Evolutionary conservation across 2,329 filamentous ascomycete species (phyloP).

Genomic region (Madurella mycetomatis): DNA sequence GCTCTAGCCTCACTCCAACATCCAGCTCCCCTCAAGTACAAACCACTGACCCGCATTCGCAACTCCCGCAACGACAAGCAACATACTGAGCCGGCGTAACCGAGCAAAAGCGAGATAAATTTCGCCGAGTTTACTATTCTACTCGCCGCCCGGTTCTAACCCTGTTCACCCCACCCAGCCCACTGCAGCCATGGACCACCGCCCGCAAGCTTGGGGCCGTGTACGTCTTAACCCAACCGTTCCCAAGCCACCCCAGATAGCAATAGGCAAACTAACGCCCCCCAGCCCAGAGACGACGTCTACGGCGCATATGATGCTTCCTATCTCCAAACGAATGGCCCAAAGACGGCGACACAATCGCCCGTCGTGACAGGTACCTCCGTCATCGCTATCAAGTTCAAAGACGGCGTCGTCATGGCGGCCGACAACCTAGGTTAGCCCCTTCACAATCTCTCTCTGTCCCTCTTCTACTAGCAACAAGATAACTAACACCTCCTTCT

Average conservation of each 20-base stretch:
- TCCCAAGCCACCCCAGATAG: not conserved
- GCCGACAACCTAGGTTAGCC: slow-evolving; percentile 85
- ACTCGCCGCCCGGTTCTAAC: not conserved
- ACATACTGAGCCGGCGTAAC: not conserved
- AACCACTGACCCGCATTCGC: slow-evolving; percentile 2
- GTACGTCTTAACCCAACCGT: slow-evolving; percentile 42
- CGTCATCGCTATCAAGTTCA: slow-evolving; percentile 92
- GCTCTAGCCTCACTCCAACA: slow-evolving; percentile 26
- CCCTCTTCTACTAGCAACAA: slow-evolving; percentile 1
- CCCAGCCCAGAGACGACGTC: slow-evolving; percentile 90
- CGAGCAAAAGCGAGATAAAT: not conserved
- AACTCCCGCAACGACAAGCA: not conserved
- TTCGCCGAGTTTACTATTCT: not conserved
- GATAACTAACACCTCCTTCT: not conserved
- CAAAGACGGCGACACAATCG: slow-evolving; percentile 82
- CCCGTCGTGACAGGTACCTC: slow-evolving; percentile 96
- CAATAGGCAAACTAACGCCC: slow-evolving; percentile 3
- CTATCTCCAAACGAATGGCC: slow-evolving; percentile 67
- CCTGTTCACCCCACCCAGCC: not conserved
- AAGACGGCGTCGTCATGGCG: slow-evolving; percentile 91
- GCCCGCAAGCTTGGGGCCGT: slow-evolving; percentile 68
- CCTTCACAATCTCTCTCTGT: slow-evolving; percentile 1
- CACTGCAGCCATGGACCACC: slow-evolving; percentile 58
- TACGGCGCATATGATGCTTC: slow-evolving; percentile 91
- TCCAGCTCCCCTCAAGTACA: slow-evolving; percentile 17